These are phyloP conservation scores for Batkoa obscura DNA, from an alignment of 371 early-diverging fungal species.

Conservation along the genomic window DNA sequence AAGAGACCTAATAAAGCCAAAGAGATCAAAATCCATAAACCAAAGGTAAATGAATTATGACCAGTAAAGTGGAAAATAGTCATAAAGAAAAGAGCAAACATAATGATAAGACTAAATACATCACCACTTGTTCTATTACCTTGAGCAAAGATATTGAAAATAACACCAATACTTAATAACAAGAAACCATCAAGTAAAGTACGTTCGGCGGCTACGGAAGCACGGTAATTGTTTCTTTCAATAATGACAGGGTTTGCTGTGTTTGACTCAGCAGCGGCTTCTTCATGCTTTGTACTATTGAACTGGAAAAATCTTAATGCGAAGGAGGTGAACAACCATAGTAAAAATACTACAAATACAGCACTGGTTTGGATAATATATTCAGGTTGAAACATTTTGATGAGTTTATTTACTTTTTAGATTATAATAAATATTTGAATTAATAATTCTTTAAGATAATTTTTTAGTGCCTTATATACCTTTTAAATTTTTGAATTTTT, in stretches of 20 bases:
- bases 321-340: neutral
- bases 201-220: neutral
- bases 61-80: conserved; percentile 1
- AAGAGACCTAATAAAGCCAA: neutral
- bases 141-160: neutral
- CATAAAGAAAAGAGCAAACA: neutral
- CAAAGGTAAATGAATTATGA: neutral
- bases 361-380: conserved; percentile 1
- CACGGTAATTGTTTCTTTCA: neutral
- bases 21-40: neutral
- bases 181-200: conserved; percentile 3
- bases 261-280: neutral
- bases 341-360: conserved; percentile 1
- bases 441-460: no score
- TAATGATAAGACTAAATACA: neutral
- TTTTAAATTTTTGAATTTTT: no score
- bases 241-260: neutral
- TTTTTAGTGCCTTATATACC: no score
- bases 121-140: conserved; percentile 1
- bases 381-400: conserved; percentile 1
- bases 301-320: neutral
- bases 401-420: no score
- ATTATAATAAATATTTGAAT: no score
- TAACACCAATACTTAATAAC: conserved; percentile 1
- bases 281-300: neutral